Base-by-base conservation (phyloP, 257 asterid genomes). In the Salvia rosmarinus region DNA sequence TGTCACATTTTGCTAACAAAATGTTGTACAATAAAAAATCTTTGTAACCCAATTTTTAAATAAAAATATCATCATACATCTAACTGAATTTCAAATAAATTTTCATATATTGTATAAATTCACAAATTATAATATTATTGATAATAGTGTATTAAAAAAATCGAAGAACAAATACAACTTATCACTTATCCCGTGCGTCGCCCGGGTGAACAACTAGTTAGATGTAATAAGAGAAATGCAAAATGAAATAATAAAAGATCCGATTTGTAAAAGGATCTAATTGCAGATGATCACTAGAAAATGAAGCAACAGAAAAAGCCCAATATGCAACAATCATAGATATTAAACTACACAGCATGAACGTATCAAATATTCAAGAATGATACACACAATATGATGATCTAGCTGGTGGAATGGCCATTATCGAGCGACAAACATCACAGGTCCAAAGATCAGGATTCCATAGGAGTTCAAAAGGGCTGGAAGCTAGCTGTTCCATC, bases 401-500 rank as follows among this genome's bases (percentile, higher is more conserved):
- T 51, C 43, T 35, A 58, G 47, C 17, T 39, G 4, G 19, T 37
- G 20, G 47, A 47, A 34, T 50, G 5, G 16, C 67, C 30, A 75
- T 0, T 8, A 56, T 40, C 47, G 21, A 10, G 35, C 43, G 11
- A 50, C 57, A 7, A 72, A 64, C 32, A 49, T 1, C 39, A 23
- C 3, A 21, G 19, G 47, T 28, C 46, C 66, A 64, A 55, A 25
- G 32, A 46, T 17, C 16, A 34, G 28, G 10, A 42, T 39, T 30
- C 13, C 4, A 19, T 6, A 46, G 6, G 11, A 55, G 2, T 37
- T 69, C 73, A 60, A 17, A 12, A 61, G 5, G 55, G 16, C 50
- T 71, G 21, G 46, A 34, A 78, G 71, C 12, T 37, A 51, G 68
- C 23, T 7, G 87, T 80, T 68, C 85, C 89, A 62, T 90, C 77